Conservation (phyloP, 2,329 filamentous ascomycete genomes). For the Venturia pyrina region DNA sequence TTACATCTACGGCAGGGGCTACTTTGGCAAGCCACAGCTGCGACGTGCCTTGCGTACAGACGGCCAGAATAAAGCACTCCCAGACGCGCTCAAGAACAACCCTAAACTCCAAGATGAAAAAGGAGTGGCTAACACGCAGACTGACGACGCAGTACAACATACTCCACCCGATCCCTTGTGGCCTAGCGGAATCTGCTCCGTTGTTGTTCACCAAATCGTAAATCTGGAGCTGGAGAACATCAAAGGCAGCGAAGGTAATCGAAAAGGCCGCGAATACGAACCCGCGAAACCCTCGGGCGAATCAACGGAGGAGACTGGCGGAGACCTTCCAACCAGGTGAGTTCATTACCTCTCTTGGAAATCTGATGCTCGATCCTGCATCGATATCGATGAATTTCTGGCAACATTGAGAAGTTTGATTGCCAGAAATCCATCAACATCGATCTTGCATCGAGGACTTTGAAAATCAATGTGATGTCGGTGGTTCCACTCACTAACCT, state of each 20-base stretch:
- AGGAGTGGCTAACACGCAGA: conserved; percentile 58
- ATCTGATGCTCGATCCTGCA: background rate
- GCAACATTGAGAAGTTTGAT: background rate
- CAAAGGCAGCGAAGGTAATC: conserved; percentile 71
- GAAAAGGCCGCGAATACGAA: conserved; percentile 79
- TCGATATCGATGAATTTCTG: background rate
- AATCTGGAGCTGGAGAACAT: conserved; percentile 88
- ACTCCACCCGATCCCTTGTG: conserved; percentile 94
- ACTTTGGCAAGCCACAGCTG: conserved; percentile 85
- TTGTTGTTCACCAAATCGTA: conserved; percentile 90
- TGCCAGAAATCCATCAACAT: background rate
- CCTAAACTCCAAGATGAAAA: conserved; percentile 81
- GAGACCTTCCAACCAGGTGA: conserved; percentile 56
- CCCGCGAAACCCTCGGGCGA: conserved; percentile 79
- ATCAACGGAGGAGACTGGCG: conserved; percentile 72
- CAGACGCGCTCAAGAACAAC: conserved; percentile 61
- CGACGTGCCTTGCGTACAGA: conserved; percentile 75
- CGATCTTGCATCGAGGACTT: background rate
- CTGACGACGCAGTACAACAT: conserved; percentile 76
- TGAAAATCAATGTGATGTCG: conserved; percentile 25
- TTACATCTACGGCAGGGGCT: conserved; percentile 75
- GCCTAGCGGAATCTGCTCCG: conserved; percentile 79
- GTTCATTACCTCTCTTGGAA: conserved; percentile 55
- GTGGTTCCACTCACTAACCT: background rate
- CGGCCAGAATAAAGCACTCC: conserved; percentile 71